These are phyloP conservation scores for Monilinia laxa DNA, from an alignment of 2,329 filamentous ascomycete species.

Conservation along the genomic window DNA sequence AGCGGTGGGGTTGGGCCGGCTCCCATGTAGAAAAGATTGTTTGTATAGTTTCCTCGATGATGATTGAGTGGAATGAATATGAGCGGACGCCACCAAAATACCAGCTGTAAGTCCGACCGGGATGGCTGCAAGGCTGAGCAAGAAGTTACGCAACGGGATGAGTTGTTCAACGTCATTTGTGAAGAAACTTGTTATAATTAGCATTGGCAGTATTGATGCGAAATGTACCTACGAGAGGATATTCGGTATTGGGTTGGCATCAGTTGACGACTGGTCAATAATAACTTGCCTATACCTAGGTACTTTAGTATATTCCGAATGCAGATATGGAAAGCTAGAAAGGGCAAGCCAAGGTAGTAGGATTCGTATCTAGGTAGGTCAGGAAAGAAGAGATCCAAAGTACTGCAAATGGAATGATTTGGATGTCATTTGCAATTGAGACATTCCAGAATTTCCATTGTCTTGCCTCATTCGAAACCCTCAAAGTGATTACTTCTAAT, in stretches of 20 bases:
- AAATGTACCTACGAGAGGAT: neutral
- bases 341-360: neutral
- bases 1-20: too few species aligned
- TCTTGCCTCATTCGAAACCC: neutral
- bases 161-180: constrained; percentile 4
- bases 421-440: neutral
- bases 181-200: neutral
- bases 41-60: too few species aligned
- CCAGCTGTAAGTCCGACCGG: neutral
- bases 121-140: constrained; percentile 15
- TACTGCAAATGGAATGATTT: constrained; percentile 1
- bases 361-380: too few species aligned
- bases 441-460: constrained; percentile 14
- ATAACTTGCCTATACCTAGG: neutral
- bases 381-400: neutral
- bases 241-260: neutral
- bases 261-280: neutral
- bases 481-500: neutral
- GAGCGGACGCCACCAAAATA: too few species aligned
- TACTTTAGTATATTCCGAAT: neutral
- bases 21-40: too few species aligned
- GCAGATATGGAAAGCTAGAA: neutral
- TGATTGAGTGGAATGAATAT: too few species aligned
- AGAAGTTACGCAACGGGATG: constrained; percentile 7
- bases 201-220: neutral